Evolutionary conservation across 108 stramenopile genomes (phyloP).

Genomic region (Cyclotella distinguenda): DNA sequence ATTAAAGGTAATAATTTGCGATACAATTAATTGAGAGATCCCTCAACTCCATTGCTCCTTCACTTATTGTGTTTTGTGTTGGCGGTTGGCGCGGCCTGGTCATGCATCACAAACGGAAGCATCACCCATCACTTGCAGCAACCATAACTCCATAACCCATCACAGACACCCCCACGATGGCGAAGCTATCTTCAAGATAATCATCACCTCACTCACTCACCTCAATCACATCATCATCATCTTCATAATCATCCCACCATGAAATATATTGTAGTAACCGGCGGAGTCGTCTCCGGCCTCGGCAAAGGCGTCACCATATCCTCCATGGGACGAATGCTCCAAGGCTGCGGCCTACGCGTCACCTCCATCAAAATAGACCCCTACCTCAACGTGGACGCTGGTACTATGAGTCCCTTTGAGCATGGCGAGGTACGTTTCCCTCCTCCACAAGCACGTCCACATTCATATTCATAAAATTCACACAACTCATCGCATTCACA

Average conservation of each 20-base stretch:
- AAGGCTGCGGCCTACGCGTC: conserved; percentile 77
- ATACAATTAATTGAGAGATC: too few species aligned
- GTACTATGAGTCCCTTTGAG: conserved; percentile 91
- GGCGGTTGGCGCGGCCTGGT: too few species aligned
- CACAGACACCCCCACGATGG: background rate
- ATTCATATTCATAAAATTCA: background rate
- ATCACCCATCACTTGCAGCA: too few species aligned
- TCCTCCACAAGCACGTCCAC: background rate
- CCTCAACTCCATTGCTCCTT: too few species aligned
- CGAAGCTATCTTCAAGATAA: background rate
- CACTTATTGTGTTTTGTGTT: too few species aligned
- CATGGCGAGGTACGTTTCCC: conserved; percentile 58
- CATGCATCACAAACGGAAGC: too few species aligned
- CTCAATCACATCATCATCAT: background rate
- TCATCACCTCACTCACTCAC: background rate
- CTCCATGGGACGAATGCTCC: conserved; percentile 84
- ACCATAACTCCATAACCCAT: background rate
- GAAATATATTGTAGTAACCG: conserved; percentile 91
- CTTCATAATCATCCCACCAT: conserved; percentile 18
- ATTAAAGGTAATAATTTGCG: too few species aligned
- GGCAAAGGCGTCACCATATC: conserved; percentile 89
- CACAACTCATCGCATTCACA: background rate
- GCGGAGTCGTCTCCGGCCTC: conserved; percentile 90
- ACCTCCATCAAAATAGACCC: conserved; percentile 93
- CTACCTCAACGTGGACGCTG: conserved; percentile 88